Conservation (phyloP, 495 filamentous ascomycete species). For the Collariella sp. region DNA sequence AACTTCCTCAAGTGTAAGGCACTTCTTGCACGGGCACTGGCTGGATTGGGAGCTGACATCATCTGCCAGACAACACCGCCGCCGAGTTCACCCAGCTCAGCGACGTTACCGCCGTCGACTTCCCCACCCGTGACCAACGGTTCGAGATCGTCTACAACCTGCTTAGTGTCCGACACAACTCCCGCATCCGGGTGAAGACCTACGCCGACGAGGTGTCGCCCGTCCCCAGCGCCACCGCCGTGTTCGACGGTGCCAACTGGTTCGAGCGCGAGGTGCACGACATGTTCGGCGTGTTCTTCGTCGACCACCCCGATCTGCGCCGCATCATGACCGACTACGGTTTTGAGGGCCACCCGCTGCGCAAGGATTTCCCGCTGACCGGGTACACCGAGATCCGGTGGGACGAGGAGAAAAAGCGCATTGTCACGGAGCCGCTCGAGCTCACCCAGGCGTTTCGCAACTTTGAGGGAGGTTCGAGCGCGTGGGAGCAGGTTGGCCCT, state of each 20-base stretch:
- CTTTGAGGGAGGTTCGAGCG: constrained; percentile 77
- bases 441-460: constrained; percentile 98
- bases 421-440: constrained; percentile 94
- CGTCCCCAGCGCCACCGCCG: constrained; percentile 72
- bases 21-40: neutral
- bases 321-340: constrained; percentile 99
- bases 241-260: constrained; percentile 97
- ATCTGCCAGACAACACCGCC: constrained; percentile 66
- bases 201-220: constrained; percentile 96
- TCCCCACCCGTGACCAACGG: constrained; percentile 83
- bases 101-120: constrained; percentile 91
- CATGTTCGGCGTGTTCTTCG: constrained; percentile 95
- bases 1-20: constrained; percentile 76
- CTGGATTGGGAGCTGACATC: neutral
- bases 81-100: constrained; percentile 92
- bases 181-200: constrained; percentile 94
- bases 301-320: constrained; percentile 87
- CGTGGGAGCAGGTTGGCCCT: constrained; percentile 85
- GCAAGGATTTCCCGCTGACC: constrained; percentile 97
- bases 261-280: constrained; percentile 98
- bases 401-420: constrained; percentile 99
- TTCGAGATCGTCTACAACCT: constrained; percentile 99
- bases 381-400: constrained; percentile 98
- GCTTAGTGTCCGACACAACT: constrained; percentile 90
- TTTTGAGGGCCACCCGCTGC: constrained; percentile 93